Conservation (phyloP, 768 basidiomycete species). For the Xerocomus spinulosus region DNA sequence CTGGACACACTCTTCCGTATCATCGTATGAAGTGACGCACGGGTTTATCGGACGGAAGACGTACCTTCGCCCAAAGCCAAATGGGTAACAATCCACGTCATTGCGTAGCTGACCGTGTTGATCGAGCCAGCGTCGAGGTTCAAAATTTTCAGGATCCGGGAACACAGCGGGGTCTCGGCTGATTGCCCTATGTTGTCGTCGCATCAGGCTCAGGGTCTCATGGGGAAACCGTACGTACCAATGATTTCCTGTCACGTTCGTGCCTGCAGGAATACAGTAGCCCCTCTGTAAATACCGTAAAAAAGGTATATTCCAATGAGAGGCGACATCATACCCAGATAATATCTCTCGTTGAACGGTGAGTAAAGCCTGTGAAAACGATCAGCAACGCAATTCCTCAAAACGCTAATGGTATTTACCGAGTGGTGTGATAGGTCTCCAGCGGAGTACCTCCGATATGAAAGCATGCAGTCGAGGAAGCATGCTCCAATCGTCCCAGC, state of each 20-base stretch:
- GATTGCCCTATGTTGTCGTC: constrained; percentile 38
- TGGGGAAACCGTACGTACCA: constrained; percentile 10
- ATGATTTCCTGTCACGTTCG: constrained; percentile 14
- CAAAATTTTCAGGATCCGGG: constrained; percentile 53
- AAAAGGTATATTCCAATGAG: constrained; percentile 12
- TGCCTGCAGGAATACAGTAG: constrained; percentile 21
- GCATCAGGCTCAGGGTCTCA: neutral
- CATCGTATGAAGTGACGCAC: no score
- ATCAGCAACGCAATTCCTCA: neutral
- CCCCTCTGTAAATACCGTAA: constrained; percentile 9
- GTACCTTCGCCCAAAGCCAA: constrained; percentile 49
- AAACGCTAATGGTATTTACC: constrained; percentile 13
- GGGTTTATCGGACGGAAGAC: neutral
- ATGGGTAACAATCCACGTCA: constrained; percentile 45
- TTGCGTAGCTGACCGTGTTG: constrained; percentile 40
- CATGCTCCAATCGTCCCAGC: constrained; percentile 29
- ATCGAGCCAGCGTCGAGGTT: constrained; percentile 54
- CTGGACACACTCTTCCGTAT: constrained; percentile 51
- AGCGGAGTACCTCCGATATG: constrained; percentile 34
- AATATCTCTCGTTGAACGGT: constrained; percentile 60
- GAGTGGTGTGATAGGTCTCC: constrained; percentile 32
- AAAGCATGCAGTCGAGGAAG: constrained; percentile 38
- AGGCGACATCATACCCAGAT: constrained; percentile 43
- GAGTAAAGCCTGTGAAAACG: constrained; percentile 40
- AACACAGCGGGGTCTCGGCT: constrained; percentile 51